Percentiles rank a stretch among this genome's conserved stretches.
These are phyloP conservation scores for Gastrolobium villosum DNA, from an alignment of 306 rosid genomes.

Conservation along the genomic window DNA sequence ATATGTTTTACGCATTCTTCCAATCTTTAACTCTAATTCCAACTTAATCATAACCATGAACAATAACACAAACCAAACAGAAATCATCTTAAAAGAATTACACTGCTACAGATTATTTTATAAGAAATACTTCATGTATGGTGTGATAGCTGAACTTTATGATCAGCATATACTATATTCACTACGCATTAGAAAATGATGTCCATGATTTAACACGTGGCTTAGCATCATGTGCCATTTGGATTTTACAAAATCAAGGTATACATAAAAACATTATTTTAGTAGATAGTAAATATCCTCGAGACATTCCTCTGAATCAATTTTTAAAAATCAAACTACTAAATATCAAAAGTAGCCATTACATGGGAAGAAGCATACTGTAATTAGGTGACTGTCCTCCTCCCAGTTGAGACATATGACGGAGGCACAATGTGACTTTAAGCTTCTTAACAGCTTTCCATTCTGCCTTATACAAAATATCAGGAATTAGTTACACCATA, in stretches of 20 bases:
- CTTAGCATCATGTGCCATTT: conserved; percentile 24
- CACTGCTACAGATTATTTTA: not conserved
- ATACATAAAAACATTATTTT: conserved; percentile 24
- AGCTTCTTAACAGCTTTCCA: conserved; percentile 86
- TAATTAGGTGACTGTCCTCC: conserved; percentile 72
- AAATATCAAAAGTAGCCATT: conserved; percentile 36
- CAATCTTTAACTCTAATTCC: conserved; percentile 19
- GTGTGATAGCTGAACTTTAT: not conserved
- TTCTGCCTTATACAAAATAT: conserved; percentile 63
- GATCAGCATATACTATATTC: not conserved
- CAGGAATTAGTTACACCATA: conserved; percentile 43
- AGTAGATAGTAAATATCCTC: conserved; percentile 26
- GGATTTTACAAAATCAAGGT: conserved; percentile 20
- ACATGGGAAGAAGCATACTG: conserved; percentile 57
- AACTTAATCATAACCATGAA: not conserved
- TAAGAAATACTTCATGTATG: not conserved
- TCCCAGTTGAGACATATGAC: conserved; percentile 90
- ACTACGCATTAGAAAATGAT: conserved; percentile 35
- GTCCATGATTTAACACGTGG: conserved; percentile 10
- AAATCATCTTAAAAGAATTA: conserved; percentile 25
- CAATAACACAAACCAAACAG: conserved; percentile 9
- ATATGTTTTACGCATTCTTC: not conserved
- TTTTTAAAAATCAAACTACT: conserved; percentile 28
- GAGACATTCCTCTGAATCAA: conserved; percentile 21
- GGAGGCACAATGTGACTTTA: conserved; percentile 79